Base-by-base conservation (phyloP, 1,284 basidiomycete genomes). In the Crucibulum parvulum region DNA sequence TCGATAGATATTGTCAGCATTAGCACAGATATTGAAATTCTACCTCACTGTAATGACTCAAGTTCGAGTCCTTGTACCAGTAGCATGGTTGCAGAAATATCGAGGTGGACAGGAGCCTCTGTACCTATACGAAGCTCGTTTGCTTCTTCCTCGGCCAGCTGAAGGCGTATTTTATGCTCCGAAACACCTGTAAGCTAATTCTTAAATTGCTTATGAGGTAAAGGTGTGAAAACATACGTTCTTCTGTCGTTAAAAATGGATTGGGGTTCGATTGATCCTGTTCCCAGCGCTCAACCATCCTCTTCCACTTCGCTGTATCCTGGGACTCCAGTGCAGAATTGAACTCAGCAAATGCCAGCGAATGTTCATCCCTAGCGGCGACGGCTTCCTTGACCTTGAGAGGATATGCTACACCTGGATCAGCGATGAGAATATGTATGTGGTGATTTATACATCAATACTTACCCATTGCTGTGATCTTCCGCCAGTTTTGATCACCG, bases 401-500 rank as follows among this genome's bases (percentile, higher is more conserved):
- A 18, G 60, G 38, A 9, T 70, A 55, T 2, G 57, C 57, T 36
- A 50, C 11, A 13, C 57, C 66, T 69, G 24, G 8, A 18, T 46
- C 37, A 8, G 54, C 18, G 13, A 24, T 41, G 2, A 47, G 16
- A 31, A 36, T 18, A 45, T 41, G 18, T 37, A 43, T 24, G 46
- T 35, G 11, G 43, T n/a, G 10, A 15, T 41, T 57, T 46, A n/a
- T 16, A 50, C 47, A 34, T 34, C 16, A 46, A 15, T 15, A 64
- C 58, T 35, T 56, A 71, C 72, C 63, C 41, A 71, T 58, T 2
- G 34, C 43, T 6, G 62, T 59, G 2, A 63, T 59, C 52, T 73
- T 74, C 34, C 57, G 48, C 67, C 67, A 75, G 58, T 73, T 73
- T 51, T 57, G 63, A 36, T 67, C 65, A 36, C 67, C 64, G 41